phyloP scores from a whole-genome alignment of 345 rosid genomes.

The Populus tremula region DNA sequence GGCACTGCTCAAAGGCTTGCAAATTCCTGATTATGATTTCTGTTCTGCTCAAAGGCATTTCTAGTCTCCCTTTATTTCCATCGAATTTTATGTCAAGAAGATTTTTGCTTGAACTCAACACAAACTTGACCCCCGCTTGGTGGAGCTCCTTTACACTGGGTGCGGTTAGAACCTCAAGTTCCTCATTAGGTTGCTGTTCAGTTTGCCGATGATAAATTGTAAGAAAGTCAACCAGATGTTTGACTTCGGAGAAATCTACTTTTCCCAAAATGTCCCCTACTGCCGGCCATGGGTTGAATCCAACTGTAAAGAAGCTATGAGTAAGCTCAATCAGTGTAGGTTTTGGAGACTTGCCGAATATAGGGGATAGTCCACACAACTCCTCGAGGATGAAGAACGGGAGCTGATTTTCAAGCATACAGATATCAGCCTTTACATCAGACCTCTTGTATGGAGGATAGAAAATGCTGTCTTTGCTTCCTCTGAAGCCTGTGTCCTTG shows the following conservation, averaged over 20 bases:
- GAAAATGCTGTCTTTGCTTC: too few relatives aligned
- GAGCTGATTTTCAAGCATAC: too few relatives aligned
- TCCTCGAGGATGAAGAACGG: too few relatives aligned
- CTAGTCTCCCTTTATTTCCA: not conserved
- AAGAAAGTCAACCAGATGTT: not conserved
- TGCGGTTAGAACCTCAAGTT: too few relatives aligned
- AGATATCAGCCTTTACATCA: too few relatives aligned
- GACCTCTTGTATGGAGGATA: too few relatives aligned
- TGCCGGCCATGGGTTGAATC: not conserved
- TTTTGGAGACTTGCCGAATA: not conserved
- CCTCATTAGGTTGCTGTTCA: not conserved
- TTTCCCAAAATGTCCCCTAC: not conserved
- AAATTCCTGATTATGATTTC: too few relatives aligned
- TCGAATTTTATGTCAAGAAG: conserved; percentile 12
- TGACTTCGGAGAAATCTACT: not conserved
- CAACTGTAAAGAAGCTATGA: too few relatives aligned
- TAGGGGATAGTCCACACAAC: not conserved
- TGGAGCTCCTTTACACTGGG: not conserved
- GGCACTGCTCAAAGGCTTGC: too few relatives aligned
- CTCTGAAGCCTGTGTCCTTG: too few relatives aligned
- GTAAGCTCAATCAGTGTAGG: not conserved
- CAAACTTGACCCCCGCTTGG: not conserved
- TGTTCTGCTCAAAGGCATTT: too few relatives aligned
- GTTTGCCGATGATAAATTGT: not conserved
- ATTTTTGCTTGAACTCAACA: not conserved